phyloP scores from a whole-genome alignment of 805 yeast species.

The Kodamaea kakaduensis region DNA sequence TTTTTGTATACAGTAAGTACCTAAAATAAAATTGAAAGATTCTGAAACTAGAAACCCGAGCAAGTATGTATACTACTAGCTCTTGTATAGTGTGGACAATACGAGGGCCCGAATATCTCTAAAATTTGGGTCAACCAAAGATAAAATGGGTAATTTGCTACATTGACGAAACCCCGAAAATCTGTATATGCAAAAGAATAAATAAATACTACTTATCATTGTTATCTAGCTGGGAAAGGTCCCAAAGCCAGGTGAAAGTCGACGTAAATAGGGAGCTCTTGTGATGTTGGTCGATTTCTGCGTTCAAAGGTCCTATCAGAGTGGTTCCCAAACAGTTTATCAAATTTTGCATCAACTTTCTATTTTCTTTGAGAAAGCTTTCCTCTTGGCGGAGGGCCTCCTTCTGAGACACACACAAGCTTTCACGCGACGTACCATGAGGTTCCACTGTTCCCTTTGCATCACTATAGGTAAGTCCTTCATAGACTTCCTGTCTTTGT shows the following conservation, averaged over 20 bases:
- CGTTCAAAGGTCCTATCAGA: slow-evolving; percentile 13
- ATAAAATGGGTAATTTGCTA: no score
- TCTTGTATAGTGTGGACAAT: no score
- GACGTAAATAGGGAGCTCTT: slow-evolving; percentile 16
- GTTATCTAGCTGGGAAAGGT: no score
- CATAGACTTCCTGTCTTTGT: slow-evolving; percentile 13
- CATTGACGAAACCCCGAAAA: no score
- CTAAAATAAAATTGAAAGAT: no score
- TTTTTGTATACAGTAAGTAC: no score
- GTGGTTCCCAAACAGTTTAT: slow-evolving; percentile 20
- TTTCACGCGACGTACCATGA: background rate
- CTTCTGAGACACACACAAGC: background rate
- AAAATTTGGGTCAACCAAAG: background rate
- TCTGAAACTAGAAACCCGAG: no score
- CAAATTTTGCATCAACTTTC: slow-evolving; percentile 11
- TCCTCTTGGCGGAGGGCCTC: slow-evolving; percentile 10
- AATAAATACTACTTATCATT: no score
- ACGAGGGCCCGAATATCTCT: no score
- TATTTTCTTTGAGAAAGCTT: slow-evolving; percentile 5
- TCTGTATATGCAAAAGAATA: no score
- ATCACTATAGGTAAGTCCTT: slow-evolving; percentile 1
- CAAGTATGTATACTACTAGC: no score
- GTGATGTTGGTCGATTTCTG: slow-evolving; percentile 20
- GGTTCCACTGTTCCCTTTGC: slow-evolving; percentile 1
- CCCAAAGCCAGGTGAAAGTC: slow-evolving; percentile 22